Conservation (phyloP, 1,139 yeast species). For the Eremothecium gossypii region DNA sequence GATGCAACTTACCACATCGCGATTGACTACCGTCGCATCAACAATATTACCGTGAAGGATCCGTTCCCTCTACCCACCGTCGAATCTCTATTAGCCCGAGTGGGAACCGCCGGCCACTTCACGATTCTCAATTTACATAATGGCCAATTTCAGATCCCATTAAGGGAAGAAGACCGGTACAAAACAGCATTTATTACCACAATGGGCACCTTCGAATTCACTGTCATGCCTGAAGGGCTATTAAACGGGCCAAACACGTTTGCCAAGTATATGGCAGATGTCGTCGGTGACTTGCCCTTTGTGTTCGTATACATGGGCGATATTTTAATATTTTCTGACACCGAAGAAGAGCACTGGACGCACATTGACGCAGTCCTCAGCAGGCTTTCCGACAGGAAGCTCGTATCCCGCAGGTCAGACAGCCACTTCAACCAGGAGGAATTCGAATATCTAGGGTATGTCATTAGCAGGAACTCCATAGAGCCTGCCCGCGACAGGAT, state of each 20-base stretch:
- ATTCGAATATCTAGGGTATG: slow-evolving; percentile 11
- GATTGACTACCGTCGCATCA: slow-evolving; percentile 24
- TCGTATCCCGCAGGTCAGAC: slow-evolving; percentile 9
- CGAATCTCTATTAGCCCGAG: slow-evolving; percentile 11
- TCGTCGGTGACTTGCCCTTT: slow-evolving; percentile 11
- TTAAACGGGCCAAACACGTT: slow-evolving; percentile 10
- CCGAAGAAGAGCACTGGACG: slow-evolving; percentile 13
- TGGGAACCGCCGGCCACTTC: slow-evolving; percentile 9
- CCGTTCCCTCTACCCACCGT: slow-evolving; percentile 22
- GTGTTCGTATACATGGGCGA: slow-evolving; percentile 25
- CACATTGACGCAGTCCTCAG: slow-evolving; percentile 12
- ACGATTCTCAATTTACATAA: slow-evolving; percentile 11
- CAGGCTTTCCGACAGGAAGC: slow-evolving; percentile 4
- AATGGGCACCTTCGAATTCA: slow-evolving; percentile 12
- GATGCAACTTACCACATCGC: slow-evolving; percentile 19
- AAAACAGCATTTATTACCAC: slow-evolving; percentile 13
- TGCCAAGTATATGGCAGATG: slow-evolving; percentile 5
- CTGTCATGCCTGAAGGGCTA: slow-evolving; percentile 11
- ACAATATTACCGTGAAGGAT: slow-evolving; percentile 17
- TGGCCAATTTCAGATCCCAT: slow-evolving; percentile 15
- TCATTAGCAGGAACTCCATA: slow-evolving; percentile 6
- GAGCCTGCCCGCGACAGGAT: slow-evolving; percentile 10
- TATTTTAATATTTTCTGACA: slow-evolving; percentile 19
- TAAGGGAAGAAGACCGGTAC: slow-evolving; percentile 4
- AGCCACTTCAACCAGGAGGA: slow-evolving; percentile 6